Evolutionary conservation across 2,329 filamentous ascomycete species (phyloP), one percentile per base, ranked within the genome.

Genomic region (Zarea fungicola): DNA sequence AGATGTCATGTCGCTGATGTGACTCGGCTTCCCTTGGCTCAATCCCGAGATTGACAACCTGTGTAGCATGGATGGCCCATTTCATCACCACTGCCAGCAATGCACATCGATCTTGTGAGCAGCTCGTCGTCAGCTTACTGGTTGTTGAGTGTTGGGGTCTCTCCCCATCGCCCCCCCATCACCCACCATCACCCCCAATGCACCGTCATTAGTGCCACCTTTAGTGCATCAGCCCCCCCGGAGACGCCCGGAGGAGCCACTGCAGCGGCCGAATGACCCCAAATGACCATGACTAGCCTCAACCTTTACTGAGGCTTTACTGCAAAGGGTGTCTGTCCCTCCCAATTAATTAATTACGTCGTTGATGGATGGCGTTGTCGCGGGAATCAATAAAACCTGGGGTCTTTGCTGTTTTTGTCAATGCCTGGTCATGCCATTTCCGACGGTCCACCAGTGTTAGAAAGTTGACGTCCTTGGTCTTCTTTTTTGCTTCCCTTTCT

Each of bases 91-190:
- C 23, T 36, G 25, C 11, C 16, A 45, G 42, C 22, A 19, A n/a
- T 26, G 14, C 19, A 34, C n/a, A 26, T 21, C 22, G 45, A 42
- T 48, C 45, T 41, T 41, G 45, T 48, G 45, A 48, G 45, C 45
- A 42, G 22, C 28, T 11, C 8, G 42, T 48, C 45, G 26, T 42
- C 36, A 48, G 45, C 45, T 42, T 48, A 42, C 35, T 49, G 42
- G 49, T 51, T 51, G 49, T 51, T 51, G 43, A 51, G 49, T 51
- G 49, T 51, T 51, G 49, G 49, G 49, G 49, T 21, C 26, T 26
- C n/a, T n/a, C n/a, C n/a, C n/a, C n/a, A n/a, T n/a, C 26, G 26
- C 26, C 13, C 26, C 26, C 26, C 26, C 26, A 29, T n/a, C n/a
- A n/a, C n/a, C n/a, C n/a, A n/a, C n/a, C n/a, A n/a, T n/a, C n/a